Conservation (phyloP, 2,329 filamentous ascomycete genomes). For the Sporothrix luriei region DNA sequence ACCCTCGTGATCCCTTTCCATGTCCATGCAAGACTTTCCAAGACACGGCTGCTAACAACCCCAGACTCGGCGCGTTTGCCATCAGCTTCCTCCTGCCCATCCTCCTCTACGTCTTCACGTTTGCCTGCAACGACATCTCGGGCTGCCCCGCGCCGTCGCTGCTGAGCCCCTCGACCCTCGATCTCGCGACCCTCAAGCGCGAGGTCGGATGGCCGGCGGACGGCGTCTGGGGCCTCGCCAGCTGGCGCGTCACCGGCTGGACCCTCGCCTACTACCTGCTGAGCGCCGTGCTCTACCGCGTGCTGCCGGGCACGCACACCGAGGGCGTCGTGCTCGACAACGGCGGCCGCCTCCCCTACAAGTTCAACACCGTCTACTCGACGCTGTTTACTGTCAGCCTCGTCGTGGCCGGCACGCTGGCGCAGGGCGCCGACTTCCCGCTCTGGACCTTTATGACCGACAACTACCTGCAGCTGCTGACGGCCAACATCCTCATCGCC, state of each 20-base stretch:
- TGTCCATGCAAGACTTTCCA: no score
- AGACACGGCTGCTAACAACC: neutral
- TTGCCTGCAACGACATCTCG: conserved; percentile 88
- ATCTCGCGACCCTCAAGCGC: conserved; percentile 70
- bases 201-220: conserved; percentile 80
- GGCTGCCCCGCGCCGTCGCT: conserved; percentile 87
- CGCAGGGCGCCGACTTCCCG: conserved; percentile 77
- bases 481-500: conserved; percentile 77
- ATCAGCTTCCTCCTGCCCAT: conserved; percentile 81
- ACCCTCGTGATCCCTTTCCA: neutral
- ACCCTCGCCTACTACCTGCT: conserved; percentile 77
- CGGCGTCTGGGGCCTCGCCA: conserved; percentile 71
- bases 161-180: conserved; percentile 70
- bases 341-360: conserved; percentile 78
- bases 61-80: conserved; percentile 71
- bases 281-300: conserved; percentile 71
- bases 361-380: conserved; percentile 78
- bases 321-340: conserved; percentile 70
- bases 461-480: conserved; percentile 84
- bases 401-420: conserved; percentile 71
- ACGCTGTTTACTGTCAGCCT: conserved; percentile 71
- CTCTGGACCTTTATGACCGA: conserved; percentile 93
- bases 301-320: conserved; percentile 72
- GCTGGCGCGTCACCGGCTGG: conserved; percentile 68
- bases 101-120: conserved; percentile 76